Conservation (phyloP, 768 basidiomycete genomes). For the Trametes cingulata region DNA sequence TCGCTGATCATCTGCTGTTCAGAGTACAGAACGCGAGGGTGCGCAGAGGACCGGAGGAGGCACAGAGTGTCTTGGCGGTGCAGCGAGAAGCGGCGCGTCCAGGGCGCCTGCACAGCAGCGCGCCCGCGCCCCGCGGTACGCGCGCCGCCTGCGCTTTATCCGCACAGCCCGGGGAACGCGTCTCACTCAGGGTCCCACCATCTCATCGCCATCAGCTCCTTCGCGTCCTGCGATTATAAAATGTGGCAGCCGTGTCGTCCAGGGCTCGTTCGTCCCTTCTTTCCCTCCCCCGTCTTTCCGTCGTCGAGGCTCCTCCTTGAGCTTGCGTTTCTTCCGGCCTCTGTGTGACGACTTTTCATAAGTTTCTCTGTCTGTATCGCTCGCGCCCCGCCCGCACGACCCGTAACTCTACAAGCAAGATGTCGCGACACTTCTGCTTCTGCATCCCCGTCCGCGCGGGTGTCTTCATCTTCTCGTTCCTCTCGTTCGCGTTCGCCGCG, state of each 20-base stretch:
- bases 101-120: slow-evolving; percentile 3
- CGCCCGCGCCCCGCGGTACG: background rate
- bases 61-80: slow-evolving; percentile 1
- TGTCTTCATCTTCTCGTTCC: slow-evolving; percentile 32
- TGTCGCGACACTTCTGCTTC: slow-evolving; percentile 33
- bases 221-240: background rate
- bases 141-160: slow-evolving; percentile 6
- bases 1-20: no score
- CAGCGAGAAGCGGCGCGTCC: background rate
- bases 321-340: background rate
- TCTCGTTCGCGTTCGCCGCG: slow-evolving; percentile 21
- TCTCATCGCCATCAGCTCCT: slow-evolving; percentile 9
- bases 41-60: background rate
- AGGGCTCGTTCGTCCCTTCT: background rate
- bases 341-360: slow-evolving; percentile 11
- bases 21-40: no score
- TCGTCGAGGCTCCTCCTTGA: slow-evolving; percentile 2
- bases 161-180: slow-evolving; percentile 13
- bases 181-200: background rate
- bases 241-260: background rate
- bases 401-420: background rate
- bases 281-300: background rate
- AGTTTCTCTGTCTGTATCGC: background rate
- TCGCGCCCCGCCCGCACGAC: background rate
- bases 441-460: slow-evolving; percentile 33